Conservation (phyloP, 2,329 filamentous ascomycete genomes). For the Fusarium newnesense region DNA sequence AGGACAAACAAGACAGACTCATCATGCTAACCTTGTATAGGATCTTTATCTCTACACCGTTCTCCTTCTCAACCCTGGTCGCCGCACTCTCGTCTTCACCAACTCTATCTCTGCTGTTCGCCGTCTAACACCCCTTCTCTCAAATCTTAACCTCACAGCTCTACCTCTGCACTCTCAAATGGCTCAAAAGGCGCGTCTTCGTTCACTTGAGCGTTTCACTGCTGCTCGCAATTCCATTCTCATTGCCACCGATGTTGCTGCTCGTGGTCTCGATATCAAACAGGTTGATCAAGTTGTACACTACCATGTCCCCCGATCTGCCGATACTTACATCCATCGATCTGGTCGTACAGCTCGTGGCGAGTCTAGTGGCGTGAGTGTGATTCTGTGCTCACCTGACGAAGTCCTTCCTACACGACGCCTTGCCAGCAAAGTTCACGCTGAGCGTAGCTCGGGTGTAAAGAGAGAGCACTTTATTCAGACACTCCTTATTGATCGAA, state of each 20-base stretch:
- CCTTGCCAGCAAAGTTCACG: slow-evolving; percentile 89
- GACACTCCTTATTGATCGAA: slow-evolving; percentile 84
- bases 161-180: slow-evolving; percentile 91
- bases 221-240: slow-evolving; percentile 75
- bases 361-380: slow-evolving; percentile 78
- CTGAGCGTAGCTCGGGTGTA: slow-evolving; percentile 57
- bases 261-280: slow-evolving; percentile 92
- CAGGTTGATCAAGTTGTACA: slow-evolving; percentile 90
- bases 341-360: slow-evolving; percentile 94
- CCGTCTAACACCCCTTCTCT: slow-evolving; percentile 83
- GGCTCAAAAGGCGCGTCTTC: slow-evolving; percentile 94
- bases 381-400: slow-evolving; percentile 90
- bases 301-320: slow-evolving; percentile 92
- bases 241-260: slow-evolving; percentile 92
- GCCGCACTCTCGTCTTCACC: slow-evolving; percentile 88
- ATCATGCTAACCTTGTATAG: slow-evolving; percentile 49
- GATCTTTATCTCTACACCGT: slow-evolving; percentile 94
- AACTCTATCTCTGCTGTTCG: slow-evolving; percentile 96
- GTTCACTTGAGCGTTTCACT: slow-evolving; percentile 90
- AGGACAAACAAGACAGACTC: no score
- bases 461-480: slow-evolving; percentile 75
- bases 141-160: slow-evolving; percentile 81
- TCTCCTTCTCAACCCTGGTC: slow-evolving; percentile 82
- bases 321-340: slow-evolving; percentile 94
- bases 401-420: slow-evolving; percentile 87